Percentiles rank a stretch among this genome's conserved stretches.
phyloP scores from a whole-genome alignment of 192 early-diverging fungal genomes.

The Coemansia furcata region DNA sequence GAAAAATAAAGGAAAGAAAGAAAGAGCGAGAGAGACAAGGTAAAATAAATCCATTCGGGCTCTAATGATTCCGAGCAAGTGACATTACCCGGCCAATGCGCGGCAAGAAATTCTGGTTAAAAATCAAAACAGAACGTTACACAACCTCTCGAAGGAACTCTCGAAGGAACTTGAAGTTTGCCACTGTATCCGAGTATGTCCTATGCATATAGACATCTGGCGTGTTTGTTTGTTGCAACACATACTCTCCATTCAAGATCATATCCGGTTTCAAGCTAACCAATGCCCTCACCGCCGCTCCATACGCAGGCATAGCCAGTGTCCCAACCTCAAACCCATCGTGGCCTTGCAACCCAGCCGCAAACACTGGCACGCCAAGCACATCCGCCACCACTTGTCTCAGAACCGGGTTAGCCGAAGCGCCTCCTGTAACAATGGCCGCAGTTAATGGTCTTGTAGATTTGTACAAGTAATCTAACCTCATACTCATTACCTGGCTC shows the following conservation, averaged over 20 bases:
- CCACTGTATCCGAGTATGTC: slow-evolving; percentile 17
- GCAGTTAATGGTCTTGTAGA: slow-evolving; percentile 5
- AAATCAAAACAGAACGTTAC: background rate
- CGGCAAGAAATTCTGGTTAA: background rate
- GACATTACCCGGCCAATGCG: background rate
- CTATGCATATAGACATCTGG: slow-evolving; percentile 7
- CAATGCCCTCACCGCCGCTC: slow-evolving; percentile 31
- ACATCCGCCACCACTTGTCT: slow-evolving; percentile 66
- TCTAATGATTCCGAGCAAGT: background rate
- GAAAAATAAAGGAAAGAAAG: background rate
- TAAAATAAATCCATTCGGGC: background rate
- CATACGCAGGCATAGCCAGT: slow-evolving; percentile 43
- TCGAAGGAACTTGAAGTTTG: slow-evolving; percentile 37
- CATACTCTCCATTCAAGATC: background rate
- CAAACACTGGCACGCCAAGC: slow-evolving; percentile 67
- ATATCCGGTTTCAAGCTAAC: background rate
- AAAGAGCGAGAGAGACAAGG: background rate
- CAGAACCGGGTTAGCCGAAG: slow-evolving; percentile 58
- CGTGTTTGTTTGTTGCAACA: slow-evolving; percentile 11
- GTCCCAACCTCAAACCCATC: slow-evolving; percentile 5
- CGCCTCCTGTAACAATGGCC: slow-evolving; percentile 75
- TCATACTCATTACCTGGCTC: slow-evolving; percentile 72
- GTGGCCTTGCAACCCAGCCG: slow-evolving; percentile 1
- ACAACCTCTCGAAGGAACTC: background rate
- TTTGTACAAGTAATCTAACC: slow-evolving; percentile 47